Percentiles rank a stretch among this genome's conserved stretches.
phyloP scores from a whole-genome alignment of 2,329 filamentous ascomycete genomes.

The Shiraia sp. region DNA sequence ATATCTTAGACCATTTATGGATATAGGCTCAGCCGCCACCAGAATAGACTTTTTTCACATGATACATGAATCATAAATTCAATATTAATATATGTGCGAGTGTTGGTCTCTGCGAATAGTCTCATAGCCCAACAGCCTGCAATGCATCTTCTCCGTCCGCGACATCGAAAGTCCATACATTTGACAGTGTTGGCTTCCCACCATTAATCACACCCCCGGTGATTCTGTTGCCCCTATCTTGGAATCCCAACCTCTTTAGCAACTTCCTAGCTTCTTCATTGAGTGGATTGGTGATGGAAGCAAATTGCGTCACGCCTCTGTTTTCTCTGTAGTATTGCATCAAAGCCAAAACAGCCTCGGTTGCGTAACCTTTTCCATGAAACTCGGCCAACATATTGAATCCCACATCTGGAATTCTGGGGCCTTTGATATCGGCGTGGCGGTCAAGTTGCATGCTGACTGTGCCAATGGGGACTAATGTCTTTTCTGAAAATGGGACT shows the following conservation, averaged over 20 bases:
- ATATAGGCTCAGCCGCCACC: background rate
- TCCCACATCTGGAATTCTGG: constrained; percentile 21
- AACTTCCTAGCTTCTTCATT: constrained; percentile 17
- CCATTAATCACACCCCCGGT: constrained; percentile 10
- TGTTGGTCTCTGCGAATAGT: no score
- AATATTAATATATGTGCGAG: no score
- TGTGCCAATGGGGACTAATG: constrained; percentile 9
- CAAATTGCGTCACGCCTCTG: constrained; percentile 8
- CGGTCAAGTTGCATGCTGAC: constrained; percentile 26
- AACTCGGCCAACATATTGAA: constrained; percentile 15
- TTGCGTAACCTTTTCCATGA: constrained; percentile 22
- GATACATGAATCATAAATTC: no score
- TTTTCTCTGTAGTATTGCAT: constrained; percentile 8
- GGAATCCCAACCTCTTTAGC: constrained; percentile 20
- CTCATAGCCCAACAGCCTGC: constrained; percentile 8
- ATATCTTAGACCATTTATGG: constrained; percentile 9
- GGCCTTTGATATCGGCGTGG: constrained; percentile 8
- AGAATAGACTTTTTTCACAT: no score
- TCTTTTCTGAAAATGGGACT: constrained; percentile 1
- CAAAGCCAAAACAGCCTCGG: constrained; percentile 8
- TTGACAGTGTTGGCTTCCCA: constrained; percentile 3
- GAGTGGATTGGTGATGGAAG: constrained; percentile 10
- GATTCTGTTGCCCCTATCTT: constrained; percentile 8
- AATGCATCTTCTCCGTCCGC: constrained; percentile 9
- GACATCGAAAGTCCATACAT: constrained; percentile 13